Evolutionary conservation across 2,329 filamentous ascomycete species (phyloP).

Genomic region (Verticillium isaacii): DNA sequence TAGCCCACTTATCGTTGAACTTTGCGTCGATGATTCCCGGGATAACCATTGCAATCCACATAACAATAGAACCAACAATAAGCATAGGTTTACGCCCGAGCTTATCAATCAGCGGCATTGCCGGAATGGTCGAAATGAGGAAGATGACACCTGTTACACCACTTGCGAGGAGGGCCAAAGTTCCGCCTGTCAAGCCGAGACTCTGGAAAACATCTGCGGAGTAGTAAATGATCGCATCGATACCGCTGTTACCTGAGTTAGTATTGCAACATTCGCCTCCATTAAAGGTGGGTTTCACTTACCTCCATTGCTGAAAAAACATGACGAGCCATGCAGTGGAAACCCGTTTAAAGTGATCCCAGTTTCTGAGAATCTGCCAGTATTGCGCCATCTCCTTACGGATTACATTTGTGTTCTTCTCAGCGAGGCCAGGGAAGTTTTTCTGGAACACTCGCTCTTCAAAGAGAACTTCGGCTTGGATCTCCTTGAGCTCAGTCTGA

Average conservation of each 20-base stretch:
- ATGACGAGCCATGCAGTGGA: conserved; percentile 51
- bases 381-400: conserved; percentile 30
- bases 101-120: conserved; percentile 28
- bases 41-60: conserved; percentile 28
- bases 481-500: conserved; percentile 25
- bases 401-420: conserved; percentile 20
- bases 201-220: conserved; percentile 38
- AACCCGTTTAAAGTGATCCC: conserved; percentile 34
- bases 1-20: conserved; percentile 27
- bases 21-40: conserved; percentile 33
- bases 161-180: conserved; percentile 45
- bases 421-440: conserved; percentile 27
- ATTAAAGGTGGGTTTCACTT: conserved; percentile 10
- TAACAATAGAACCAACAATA: conserved; percentile 27
- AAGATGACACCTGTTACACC: conserved; percentile 54
- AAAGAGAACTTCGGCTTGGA: conserved; percentile 29
- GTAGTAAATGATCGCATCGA: conserved; percentile 43
- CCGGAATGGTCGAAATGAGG: conserved; percentile 36
- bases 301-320: conserved; percentile 46
- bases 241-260: conserved; percentile 18
- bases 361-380: conserved; percentile 20
- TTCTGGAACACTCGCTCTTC: conserved; percentile 23
- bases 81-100: conserved; percentile 33
- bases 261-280: not conserved
- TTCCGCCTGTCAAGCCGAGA: conserved; percentile 34